Conservation (phyloP, 1,139 yeast genomes). For the Meyerozyma elateridarum region DNA sequence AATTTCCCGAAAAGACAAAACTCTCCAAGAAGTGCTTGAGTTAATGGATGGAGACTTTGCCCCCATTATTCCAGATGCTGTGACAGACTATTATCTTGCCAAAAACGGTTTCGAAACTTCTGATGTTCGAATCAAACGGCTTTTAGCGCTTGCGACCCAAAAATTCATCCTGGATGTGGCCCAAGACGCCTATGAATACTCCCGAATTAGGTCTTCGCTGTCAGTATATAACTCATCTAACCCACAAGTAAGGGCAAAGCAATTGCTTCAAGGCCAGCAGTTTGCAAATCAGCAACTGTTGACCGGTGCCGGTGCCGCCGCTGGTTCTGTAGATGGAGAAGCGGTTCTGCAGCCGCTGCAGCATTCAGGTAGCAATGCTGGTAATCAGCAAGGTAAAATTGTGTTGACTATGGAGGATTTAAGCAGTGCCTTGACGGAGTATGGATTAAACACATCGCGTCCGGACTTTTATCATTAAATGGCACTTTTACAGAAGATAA, state of each 20-base stretch:
- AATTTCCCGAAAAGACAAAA: slow-evolving; percentile 77
- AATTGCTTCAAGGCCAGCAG: slow-evolving; percentile 66
- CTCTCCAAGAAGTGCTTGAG: slow-evolving; percentile 77
- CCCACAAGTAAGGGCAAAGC: slow-evolving; percentile 83
- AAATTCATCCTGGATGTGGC: slow-evolving; percentile 93
- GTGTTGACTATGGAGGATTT: slow-evolving; percentile 86
- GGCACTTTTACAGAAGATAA: no score
- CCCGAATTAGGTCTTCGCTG: slow-evolving; percentile 79
- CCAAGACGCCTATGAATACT: slow-evolving; percentile 93
- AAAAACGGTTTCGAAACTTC: slow-evolving; percentile 85
- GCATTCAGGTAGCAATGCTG: slow-evolving; percentile 39
- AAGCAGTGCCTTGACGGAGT: slow-evolving; percentile 83
- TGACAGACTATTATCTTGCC: slow-evolving; percentile 88
- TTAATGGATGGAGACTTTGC: slow-evolving; percentile 87
- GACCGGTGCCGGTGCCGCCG: slow-evolving; percentile 33
- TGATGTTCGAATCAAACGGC: slow-evolving; percentile 74
- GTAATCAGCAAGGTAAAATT: slow-evolving; percentile 66
- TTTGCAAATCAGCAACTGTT: slow-evolving; percentile 43
- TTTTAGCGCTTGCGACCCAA: slow-evolving; percentile 91
- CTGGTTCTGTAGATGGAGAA: slow-evolving; percentile 34
- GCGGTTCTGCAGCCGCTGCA: slow-evolving; percentile 28
- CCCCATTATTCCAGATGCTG: slow-evolving; percentile 96
- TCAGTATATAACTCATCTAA: slow-evolving; percentile 80
- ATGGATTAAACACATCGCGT: slow-evolving; percentile 84
- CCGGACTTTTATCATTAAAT: slow-evolving; percentile 90